Evolutionary conservation across 1,139 yeast genomes (phyloP).

Genomic region (Meyerozyma carpophila): DNA sequence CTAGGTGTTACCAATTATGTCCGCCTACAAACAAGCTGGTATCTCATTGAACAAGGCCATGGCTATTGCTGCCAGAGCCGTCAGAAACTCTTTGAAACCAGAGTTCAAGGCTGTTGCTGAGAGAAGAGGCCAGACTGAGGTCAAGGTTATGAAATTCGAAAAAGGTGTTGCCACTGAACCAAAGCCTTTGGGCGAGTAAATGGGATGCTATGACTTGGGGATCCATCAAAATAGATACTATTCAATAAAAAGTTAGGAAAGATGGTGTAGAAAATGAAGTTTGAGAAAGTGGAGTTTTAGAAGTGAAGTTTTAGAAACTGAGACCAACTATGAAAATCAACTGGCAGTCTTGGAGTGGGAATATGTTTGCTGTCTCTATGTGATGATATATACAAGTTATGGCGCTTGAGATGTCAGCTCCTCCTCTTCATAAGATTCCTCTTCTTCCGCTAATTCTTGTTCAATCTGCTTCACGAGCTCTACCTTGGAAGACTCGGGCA

Average conservation of each 20-base stretch:
- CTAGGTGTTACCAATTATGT: conserved; percentile 33
- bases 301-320: background rate
- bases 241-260: background rate
- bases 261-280: background rate
- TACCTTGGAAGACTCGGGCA: conserved; percentile 29
- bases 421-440: background rate
- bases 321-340: background rate
- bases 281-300: background rate
- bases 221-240: background rate
- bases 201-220: background rate
- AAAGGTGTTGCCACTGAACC: conserved; percentile 53
- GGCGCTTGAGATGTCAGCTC: background rate
- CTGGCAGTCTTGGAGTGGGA: background rate
- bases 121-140: conserved; percentile 73
- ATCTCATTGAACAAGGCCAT: conserved; percentile 85
- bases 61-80: conserved; percentile 84
- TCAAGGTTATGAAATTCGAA: conserved; percentile 65
- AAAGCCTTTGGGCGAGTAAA: conserved; percentile 24
- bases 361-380: background rate
- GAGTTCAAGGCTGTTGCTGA: conserved; percentile 75
- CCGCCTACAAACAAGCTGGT: conserved; percentile 85
- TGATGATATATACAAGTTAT: background rate
- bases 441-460: conserved; percentile 18
- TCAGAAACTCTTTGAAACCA: conserved; percentile 86
- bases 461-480: conserved; percentile 27